Evolutionary conservation across 148 eudicot species (phyloP), one percentile per base, ranked within the genome.

Genomic region (Fagopyrum tataricum): DNA sequence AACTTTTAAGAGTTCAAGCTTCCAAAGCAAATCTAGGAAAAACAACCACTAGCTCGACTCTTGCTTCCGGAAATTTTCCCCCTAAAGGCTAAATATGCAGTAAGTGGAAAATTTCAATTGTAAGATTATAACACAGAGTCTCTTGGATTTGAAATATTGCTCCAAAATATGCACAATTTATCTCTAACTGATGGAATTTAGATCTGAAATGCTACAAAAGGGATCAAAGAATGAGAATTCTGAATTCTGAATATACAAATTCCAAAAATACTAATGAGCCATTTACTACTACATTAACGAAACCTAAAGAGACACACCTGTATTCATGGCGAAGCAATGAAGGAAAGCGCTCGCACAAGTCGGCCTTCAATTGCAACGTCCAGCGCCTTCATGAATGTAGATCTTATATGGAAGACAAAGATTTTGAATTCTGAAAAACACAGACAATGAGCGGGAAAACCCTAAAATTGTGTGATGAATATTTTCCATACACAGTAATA

Each of bases 251-350:
- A 7, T 9, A 21, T 12, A 23, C 13, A 21, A 58, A 31, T 31
- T 21, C 64, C 64, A 4, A 23, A 2, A 23, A 58, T 58, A 21
- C 64, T 58, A 7, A 58, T 58, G 64, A 58, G 9, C 14, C 64
- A 23, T 7, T 58, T 9, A 4, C 64, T 58, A 58, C 37, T 58
- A 23, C 37, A 61, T 61, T 23, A 23, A 12, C 24, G 2, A 39
- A 61, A 40, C 26, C 4, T 61, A 26, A 61, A 26, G 67, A 61
- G 67, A 24, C 67, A 7, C 11, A 61, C 67, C 67, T 61, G 67
- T 4, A 61, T 15, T 12, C 67, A 61, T 61, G 67, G 40, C 67
- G 5, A 61, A 61, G 40, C 26, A 61, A 13, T 4, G n/a, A 61
- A 61, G 39, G 8, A 55, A 11, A 7, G 8, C 67, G 17, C 14